These are phyloP conservation scores for Mycena floridula DNA, from an alignment of 768 basidiomycete genomes.

Conservation along the genomic window DNA sequence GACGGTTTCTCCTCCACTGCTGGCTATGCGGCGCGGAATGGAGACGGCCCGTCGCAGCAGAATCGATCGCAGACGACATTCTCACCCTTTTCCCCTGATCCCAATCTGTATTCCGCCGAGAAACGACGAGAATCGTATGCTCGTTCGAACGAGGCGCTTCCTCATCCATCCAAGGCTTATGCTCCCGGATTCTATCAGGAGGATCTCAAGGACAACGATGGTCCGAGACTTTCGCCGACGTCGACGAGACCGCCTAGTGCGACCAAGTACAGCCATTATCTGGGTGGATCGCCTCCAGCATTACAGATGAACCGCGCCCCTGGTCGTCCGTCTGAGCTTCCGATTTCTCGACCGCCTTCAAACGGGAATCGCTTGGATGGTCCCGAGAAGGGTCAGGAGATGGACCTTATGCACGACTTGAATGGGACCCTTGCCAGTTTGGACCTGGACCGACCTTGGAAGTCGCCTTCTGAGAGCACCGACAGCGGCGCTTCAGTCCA, in stretches of 20 bases:
- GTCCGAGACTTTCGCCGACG: neutral
- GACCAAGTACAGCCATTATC: neutral
- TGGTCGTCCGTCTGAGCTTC: too few species aligned
- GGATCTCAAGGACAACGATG: neutral
- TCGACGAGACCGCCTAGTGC: neutral
- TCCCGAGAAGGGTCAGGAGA: conserved; percentile 16
- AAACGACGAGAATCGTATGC: conserved; percentile 32
- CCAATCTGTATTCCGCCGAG: conserved; percentile 33
- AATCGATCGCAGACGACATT: conserved; percentile 27
- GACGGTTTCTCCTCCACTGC: conserved; percentile 4
- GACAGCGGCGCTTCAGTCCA: conserved; percentile 9
- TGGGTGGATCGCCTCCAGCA: neutral
- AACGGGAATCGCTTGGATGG: conserved; percentile 28
- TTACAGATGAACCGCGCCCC: conserved; percentile 9
- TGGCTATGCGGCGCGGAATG: too few species aligned
- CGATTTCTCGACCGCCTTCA: conserved; percentile 50
- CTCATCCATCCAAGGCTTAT: conserved; percentile 45
- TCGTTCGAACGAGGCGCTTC: conserved; percentile 30
- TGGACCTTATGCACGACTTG: conserved; percentile 50
- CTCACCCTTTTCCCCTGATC: conserved; percentile 79
- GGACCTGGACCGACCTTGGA: conserved; percentile 43
- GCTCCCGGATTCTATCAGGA: conserved; percentile 39
- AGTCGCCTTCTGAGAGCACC: conserved; percentile 4
- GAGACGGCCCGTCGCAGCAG: conserved; percentile 7
- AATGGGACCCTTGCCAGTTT: conserved; percentile 76